Conservation (phyloP, 2,329 filamentous ascomycete species). For the Beauveria asiatica region DNA sequence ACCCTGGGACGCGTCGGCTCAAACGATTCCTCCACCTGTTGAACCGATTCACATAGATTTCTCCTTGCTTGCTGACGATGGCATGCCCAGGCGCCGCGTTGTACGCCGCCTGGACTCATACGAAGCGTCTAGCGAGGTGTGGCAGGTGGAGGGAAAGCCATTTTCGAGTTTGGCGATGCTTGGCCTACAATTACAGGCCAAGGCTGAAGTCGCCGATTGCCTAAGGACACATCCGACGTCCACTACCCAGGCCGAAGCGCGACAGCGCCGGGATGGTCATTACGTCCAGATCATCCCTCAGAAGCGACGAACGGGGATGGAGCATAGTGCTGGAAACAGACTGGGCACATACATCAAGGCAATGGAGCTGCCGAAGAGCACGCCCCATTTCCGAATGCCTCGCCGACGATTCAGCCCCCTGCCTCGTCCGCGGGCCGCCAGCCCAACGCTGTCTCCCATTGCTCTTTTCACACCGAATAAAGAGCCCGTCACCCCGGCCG, state of each 20-base stretch:
- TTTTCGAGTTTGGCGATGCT: conserved; percentile 12
- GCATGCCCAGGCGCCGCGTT: conserved; percentile 7
- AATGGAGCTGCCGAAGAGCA: conserved; percentile 17
- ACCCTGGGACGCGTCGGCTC: conserved; percentile 1
- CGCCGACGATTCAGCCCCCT: background rate
- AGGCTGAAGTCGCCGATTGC: conserved; percentile 20
- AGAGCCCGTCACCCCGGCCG: conserved; percentile 21
- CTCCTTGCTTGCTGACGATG: background rate
- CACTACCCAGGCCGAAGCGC: background rate
- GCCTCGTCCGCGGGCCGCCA: background rate
- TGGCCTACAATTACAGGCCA: conserved; percentile 19
- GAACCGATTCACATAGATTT: background rate
- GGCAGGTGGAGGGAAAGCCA: conserved; percentile 8
- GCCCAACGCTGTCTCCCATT: background rate
- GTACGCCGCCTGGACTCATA: conserved; percentile 10
- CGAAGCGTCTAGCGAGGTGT: background rate
- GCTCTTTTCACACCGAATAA: background rate
- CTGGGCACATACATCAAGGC: conserved; percentile 19
- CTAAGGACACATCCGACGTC: conserved; percentile 2
- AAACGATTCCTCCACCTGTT: background rate
- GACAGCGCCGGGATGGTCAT: conserved; percentile 3
- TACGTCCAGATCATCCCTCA: conserved; percentile 17
- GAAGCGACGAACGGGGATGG: conserved; percentile 21
- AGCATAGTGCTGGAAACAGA: conserved; percentile 20
- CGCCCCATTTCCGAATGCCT: background rate